Evolutionary conservation across 2,329 filamentous ascomycete species (phyloP), one percentile per base, ranked within the genome.

Genomic region (Magnaporthiopsis incrustans): DNA sequence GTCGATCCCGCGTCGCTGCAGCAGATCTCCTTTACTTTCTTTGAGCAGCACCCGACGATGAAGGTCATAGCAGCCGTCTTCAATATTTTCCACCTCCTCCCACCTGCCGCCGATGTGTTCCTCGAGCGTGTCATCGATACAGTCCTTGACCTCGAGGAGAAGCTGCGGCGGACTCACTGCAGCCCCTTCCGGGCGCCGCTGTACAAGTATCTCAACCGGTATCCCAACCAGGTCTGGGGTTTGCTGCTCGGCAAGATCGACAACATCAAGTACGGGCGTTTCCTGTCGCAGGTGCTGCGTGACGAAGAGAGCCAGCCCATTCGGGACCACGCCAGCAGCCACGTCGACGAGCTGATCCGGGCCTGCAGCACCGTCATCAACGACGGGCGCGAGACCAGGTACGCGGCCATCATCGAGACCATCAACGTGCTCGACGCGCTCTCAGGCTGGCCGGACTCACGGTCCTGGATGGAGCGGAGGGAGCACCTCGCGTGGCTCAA

Each of bases 61-160:
- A 96, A 95, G 77, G 90, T 98, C 60, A 92, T 98, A 53, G 90
- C 92, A 3, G 91, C 94, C 0, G 96, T 98, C 63, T 89, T 99
- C 74, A 95, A 97, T 72, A 94, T 99, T 64, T 99, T 99, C 75
- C 93, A 98, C 73, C 83, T 99, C n/a, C 82, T 99, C 5, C 95
- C 96, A 0, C 84, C 91, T 0, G 92, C 92, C 12, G 96, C 96
- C 1, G 91, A 93, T 66, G 87, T 89, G 22, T 99, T 99, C 74
- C 92, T 98, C 75, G 91, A 93, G 66, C 86, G 90, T 35, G 84
- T 99, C 58, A 91, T 98, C 61, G 90, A 96, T 68, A 91, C 90
- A 62, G 91, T 96, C n/a, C 81, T 99, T 64, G 89, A 92, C 57
- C 81, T 99, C 0, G 95, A 99, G 74, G 85, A 89, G 63, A 90